Evolutionary conservation across 140 eudicot genomes (phyloP).

Genomic region (Cichorium intybus): DNA sequence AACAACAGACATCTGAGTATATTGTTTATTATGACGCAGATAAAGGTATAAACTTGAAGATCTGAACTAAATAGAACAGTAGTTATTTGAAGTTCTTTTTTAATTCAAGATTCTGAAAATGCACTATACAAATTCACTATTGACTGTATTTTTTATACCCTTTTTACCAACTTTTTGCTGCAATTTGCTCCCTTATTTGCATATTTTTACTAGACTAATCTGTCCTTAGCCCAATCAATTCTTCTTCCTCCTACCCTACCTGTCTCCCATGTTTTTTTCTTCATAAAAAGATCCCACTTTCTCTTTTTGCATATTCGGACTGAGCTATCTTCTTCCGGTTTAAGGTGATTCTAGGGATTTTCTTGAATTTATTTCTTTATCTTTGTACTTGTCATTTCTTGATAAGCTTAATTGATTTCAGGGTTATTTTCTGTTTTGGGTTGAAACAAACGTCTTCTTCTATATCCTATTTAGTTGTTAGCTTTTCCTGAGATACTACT

Average conservation of each 20-base stretch:
- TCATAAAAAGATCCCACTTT: neutral
- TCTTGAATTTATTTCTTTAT: neutral
- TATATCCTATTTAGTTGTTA: neutral
- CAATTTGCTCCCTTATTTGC: neutral
- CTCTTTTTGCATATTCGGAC: neutral
- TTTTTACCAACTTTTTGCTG: neutral
- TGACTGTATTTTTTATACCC: neutral
- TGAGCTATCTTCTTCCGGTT: constrained; percentile 12
- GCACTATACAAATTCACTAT: neutral
- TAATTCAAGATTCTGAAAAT: neutral
- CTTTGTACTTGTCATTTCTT: neutral
- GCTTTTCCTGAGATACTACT: constrained; percentile 2
- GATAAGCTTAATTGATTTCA: neutral
- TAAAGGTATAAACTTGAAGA: constrained; percentile 32
- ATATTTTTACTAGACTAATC: neutral
- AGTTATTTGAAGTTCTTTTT: neutral
- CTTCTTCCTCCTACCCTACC: neutral
- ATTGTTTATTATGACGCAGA: constrained; percentile 45
- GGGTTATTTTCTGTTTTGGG: neutral
- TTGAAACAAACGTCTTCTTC: neutral
- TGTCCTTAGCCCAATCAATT: constrained; percentile 1
- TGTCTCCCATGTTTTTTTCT: constrained; percentile 13
- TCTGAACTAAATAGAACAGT: constrained; percentile 8
- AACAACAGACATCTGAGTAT: constrained; percentile 24
- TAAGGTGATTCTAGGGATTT: constrained; percentile 21